These are phyloP conservation scores for Fusarium solani-melongenae DNA, from an alignment of 2,329 filamentous ascomycete genomes.

Conservation along the genomic window DNA sequence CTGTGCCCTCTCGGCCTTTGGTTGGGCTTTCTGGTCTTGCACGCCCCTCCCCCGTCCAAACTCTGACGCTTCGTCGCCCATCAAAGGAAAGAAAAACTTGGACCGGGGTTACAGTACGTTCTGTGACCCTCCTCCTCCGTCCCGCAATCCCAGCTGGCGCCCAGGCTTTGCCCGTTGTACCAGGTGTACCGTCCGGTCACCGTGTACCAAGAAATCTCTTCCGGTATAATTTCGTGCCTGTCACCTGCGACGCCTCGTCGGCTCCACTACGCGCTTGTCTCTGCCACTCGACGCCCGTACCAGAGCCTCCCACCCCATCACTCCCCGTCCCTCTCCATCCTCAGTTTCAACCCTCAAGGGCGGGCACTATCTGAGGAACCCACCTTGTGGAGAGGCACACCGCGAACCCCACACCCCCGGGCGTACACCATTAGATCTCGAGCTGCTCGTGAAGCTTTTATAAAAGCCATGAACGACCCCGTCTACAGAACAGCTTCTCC, in stretches of 20 bases:
- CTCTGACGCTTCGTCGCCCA: slow-evolving; percentile 30
- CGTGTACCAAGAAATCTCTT: slow-evolving; percentile 45
- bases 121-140: slow-evolving; percentile 36
- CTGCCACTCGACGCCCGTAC: slow-evolving; percentile 30
- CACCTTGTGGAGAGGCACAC: slow-evolving; percentile 42
- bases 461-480: slow-evolving; percentile 56
- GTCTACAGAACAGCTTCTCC: slow-evolving; percentile 51
- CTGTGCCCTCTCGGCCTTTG: slow-evolving; percentile 6
- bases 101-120: slow-evolving; percentile 34
- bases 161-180: slow-evolving; percentile 30
- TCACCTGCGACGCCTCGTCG: slow-evolving; percentile 44
- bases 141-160: slow-evolving; percentile 38
- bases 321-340: slow-evolving; percentile 41
- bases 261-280: slow-evolving; percentile 45
- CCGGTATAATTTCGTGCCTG: slow-evolving; percentile 51
- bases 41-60: slow-evolving; percentile 25
- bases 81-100: slow-evolving; percentile 23
- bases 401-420: slow-evolving; percentile 38
- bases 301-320: slow-evolving; percentile 31
- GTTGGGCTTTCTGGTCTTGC: slow-evolving; percentile 4
- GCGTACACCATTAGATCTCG: slow-evolving; percentile 36
- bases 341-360: slow-evolving; percentile 42
- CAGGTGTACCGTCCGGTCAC: slow-evolving; percentile 36
- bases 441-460: slow-evolving; percentile 48
- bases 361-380: slow-evolving; percentile 43